Base-by-base conservation (phyloP, 2,329 filamentous ascomycete species). In the Xylariales sp. region DNA sequence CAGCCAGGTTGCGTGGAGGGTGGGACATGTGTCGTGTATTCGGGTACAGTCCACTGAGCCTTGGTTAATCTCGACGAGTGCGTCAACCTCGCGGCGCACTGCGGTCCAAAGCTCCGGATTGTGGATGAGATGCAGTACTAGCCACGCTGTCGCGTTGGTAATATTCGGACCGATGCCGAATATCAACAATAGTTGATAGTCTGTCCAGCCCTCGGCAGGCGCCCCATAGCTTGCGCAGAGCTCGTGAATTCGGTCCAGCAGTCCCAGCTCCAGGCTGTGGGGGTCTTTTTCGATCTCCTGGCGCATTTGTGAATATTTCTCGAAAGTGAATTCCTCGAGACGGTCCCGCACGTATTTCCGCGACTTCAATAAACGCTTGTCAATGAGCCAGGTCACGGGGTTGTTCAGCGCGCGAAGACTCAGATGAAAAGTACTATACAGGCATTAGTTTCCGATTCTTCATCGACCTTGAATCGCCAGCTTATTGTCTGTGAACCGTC, bases 111-210 rank as follows among this genome's bases (percentile, higher is more conserved):
- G 29, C 2, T 24, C 19, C 2, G 35, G 30, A 19, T 41, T 31
- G 25, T 35, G 18, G 4, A 40, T 30, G 4, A 42, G 16, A 29
- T 44, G 42, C 16, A 41, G 36, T 5, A 40, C 25, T 18, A 39
- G 32, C 42, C 42, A 44, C n/a, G 42, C 37, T 16, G 40, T 20
- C 3, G 39, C 42, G 15, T 25, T 29, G 13, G 37, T 42, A 20
- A 44, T 37, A 16, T 44, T 44, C 11, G 42, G 42, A 2, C 40
- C 39, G 2, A 38, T 25, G 5, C 42, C 42, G 21, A 36, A 35
- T 12, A 44, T 41, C 25, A 44, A 27, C 6, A 42, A 28, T 4
- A 44, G 40, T 24, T 44, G 42, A 20, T 42, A 41, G 28, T 44
- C 42, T 10, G 35, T 44, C 42, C 42, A 44, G 20, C 35, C 42